These are phyloP conservation scores for Citrus mangshanensis DNA, from an alignment of 345 rosid species.

Conservation along the genomic window DNA sequence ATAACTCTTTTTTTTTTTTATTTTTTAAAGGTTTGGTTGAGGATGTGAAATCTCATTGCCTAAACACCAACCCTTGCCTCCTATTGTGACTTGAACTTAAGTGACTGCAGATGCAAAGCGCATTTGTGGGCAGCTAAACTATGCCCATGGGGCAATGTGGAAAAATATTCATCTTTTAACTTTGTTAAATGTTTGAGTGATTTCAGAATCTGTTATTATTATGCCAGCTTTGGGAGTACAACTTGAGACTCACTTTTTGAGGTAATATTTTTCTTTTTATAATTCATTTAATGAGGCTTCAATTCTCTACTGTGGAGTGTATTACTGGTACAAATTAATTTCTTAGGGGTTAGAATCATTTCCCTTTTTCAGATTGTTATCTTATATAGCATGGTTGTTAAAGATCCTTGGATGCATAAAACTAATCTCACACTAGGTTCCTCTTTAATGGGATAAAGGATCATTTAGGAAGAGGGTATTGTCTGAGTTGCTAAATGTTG, in stretches of 20 bases:
- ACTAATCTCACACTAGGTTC: neutral
- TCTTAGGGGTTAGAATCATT: neutral
- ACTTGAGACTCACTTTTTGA: slow-evolving; percentile 70
- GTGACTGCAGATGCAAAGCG: too few relatives aligned
- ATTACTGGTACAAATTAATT: neutral
- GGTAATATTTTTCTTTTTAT: slow-evolving; percentile 34
- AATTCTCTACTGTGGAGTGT: neutral
- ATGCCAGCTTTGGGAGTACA: slow-evolving; percentile 82
- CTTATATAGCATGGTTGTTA: neutral
- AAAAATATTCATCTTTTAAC: slow-evolving; percentile 3
- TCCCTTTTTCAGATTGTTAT: neutral
- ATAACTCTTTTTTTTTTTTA: too few relatives aligned
- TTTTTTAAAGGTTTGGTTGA: too few relatives aligned
- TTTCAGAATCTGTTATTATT: slow-evolving; percentile 71
- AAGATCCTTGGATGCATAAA: neutral
- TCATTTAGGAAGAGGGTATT: neutral
- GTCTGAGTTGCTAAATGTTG: neutral
- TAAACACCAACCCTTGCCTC: too few relatives aligned
- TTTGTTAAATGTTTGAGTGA: slow-evolving; percentile 23
- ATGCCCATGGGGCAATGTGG: too few relatives aligned
- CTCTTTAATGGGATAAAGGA: neutral
- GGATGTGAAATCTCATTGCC: too few relatives aligned
- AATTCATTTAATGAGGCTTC: neutral
- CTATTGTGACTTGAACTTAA: too few relatives aligned
- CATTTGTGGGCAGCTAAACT: too few relatives aligned